phyloP scores from a whole-genome alignment of 2,329 filamentous ascomycete genomes.

The Colletotrichum chrysophilum region DNA sequence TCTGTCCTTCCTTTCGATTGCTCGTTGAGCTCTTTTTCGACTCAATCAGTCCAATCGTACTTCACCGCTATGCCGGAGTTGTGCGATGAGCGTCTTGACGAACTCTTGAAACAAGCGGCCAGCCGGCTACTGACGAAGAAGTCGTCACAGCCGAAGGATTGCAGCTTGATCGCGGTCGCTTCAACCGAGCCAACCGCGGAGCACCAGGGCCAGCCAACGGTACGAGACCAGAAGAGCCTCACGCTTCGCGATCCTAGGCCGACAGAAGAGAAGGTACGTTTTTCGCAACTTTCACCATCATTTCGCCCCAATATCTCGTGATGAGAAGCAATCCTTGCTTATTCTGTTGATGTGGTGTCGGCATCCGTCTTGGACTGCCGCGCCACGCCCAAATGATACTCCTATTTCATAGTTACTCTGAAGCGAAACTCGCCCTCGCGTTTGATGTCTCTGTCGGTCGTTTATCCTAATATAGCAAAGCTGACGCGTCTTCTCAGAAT shows the following conservation, averaged over 20 bases:
- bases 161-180: conserved; percentile 12
- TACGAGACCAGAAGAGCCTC: conserved; percentile 1
- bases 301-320: conserved; percentile 27
- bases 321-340: conserved; percentile 44
- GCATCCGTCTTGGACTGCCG: conserved; percentile 45
- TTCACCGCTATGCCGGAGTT: conserved; percentile 22
- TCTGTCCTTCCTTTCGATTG: background rate
- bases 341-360: conserved; percentile 29
- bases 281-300: background rate
- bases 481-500: background rate
- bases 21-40: background rate
- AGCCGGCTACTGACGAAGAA: conserved; percentile 15
- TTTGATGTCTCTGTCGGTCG: background rate
- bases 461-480: background rate
- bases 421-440: conserved; percentile 35
- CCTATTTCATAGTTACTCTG: conserved; percentile 77
- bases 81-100: conserved; percentile 20
- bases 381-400: conserved; percentile 63
- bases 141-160: background rate
- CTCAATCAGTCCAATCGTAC: background rate
- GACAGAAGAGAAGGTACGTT: conserved; percentile 9
- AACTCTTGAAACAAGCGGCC: conserved; percentile 21
- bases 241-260: conserved; percentile 17
- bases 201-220: background rate
- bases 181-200: background rate